A percentile compares a stretch with the other conserved stretches of the same genome.
phyloP scores from a whole-genome alignment of 2,329 filamentous ascomycete genomes.

The Penicillium sp. region DNA sequence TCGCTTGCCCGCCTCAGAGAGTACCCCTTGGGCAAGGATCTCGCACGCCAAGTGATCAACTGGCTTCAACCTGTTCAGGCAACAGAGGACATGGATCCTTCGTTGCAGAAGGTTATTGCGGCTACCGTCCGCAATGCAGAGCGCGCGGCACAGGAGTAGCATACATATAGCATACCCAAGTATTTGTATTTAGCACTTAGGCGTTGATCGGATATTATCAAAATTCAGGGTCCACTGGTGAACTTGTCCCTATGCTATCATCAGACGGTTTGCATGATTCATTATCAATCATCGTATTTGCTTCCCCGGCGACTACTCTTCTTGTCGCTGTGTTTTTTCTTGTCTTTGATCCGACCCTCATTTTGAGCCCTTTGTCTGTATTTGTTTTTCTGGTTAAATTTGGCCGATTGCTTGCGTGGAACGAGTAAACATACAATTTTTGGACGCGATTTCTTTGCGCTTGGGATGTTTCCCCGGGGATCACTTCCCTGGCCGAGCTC shows the following conservation, averaged over 20 bases:
- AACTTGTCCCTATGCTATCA: constrained; percentile 2
- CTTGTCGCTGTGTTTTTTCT: constrained; percentile 62
- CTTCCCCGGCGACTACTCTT: constrained; percentile 53
- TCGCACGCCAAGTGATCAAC: constrained; percentile 49
- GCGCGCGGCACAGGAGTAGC: constrained; percentile 24
- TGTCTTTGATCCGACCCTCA: constrained; percentile 54
- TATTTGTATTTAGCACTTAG: constrained; percentile 14
- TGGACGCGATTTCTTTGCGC: constrained; percentile 56
- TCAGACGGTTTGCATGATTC: not conserved
- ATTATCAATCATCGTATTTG: constrained; percentile 36
- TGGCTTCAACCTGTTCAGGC: constrained; percentile 50
- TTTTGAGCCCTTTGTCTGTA: constrained; percentile 57
- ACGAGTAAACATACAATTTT: constrained; percentile 46
- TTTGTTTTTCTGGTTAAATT: constrained; percentile 10
- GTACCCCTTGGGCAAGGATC: constrained; percentile 39
- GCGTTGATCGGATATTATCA: constrained; percentile 27
- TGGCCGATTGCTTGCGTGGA: not conserved
- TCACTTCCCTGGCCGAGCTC: constrained; percentile 48
- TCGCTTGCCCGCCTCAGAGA: constrained; percentile 62
- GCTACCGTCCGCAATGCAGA: constrained; percentile 39
- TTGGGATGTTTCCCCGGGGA: constrained; percentile 60
- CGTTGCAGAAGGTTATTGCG: constrained; percentile 52
- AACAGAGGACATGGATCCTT: constrained; percentile 50
- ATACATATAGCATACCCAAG: constrained; percentile 12
- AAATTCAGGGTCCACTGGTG: constrained; percentile 15